Base-by-base conservation (phyloP, 2,329 filamentous ascomycete genomes). In the Colletotrichum sp. region DNA sequence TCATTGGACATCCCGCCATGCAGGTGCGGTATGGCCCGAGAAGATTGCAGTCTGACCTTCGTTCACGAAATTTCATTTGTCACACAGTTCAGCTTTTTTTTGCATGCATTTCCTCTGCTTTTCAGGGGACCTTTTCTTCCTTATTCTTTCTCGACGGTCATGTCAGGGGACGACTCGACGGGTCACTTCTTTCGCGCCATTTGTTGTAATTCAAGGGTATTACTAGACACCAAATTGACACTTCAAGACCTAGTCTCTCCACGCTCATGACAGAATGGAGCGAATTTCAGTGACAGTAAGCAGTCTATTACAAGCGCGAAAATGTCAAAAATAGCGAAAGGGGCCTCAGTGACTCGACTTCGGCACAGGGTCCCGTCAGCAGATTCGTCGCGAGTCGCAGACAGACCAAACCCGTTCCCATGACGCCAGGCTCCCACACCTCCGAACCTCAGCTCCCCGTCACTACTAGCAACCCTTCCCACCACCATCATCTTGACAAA, bases 351-450 rank as follows among this genome's bases (percentile, higher is more conserved):
- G 69, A 69, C 63, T 59, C 69, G 57, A 32, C 12, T n/a, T 26
- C 39, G 63, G 63, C 69, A 72, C 63, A 70, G n/a, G 72, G 30
- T 32, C 36, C 63, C 39, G 52, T 34, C 49, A 63, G 34, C 72
- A 75, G 72, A 32, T 72, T 71, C 7, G n/a, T 28, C 26, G 26
- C 62, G 69, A 68, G 24, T 34, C 55, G 30, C 24, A 75, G 72
- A 72, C 72, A 52, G 59, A 63, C 30, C 15, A 52, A 52, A 52
- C 55, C 18, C 57, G 57, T 63, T 63, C 68, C 68, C 68, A 73
- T 69, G 21, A 62, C 57, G 64, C 70, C 52, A 68, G 69, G 36
- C 69, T 63, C 21, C 65, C 68, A 70, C 73, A 75, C 65, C 39
- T 49, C 44, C n/a, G 7, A 30, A n/a, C 18, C 59, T 62, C 59